phyloP scores from a whole-genome alignment of 176 grass and related monocot genomes.

The Raddia guianensis region DNA sequence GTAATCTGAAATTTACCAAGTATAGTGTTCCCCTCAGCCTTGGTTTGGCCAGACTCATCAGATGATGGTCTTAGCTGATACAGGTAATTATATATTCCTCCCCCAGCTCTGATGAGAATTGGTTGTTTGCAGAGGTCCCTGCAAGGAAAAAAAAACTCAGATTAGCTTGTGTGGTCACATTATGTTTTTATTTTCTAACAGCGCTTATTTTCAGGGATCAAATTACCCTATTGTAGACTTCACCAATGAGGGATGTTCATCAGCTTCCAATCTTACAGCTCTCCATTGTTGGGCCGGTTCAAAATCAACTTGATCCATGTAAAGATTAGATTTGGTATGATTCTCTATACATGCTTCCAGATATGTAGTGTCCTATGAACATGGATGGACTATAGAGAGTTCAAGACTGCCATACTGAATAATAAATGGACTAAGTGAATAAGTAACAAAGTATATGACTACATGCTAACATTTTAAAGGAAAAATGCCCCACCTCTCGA shows the following conservation, averaged over 20 bases:
- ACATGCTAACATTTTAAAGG: conserved; percentile 17
- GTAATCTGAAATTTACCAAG: conserved; percentile 99
- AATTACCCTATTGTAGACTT: conserved; percentile 70
- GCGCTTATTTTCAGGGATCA: conserved; percentile 13
- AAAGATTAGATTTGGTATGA: conserved; percentile 96
- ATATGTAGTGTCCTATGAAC: conserved; percentile 83
- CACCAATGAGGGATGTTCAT: conserved; percentile 61
- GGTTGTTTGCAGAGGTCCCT: conserved; percentile 81
- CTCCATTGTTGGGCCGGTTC: conserved; percentile 90
- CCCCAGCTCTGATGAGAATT: conserved; percentile 82
- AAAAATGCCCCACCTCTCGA: conserved; percentile 21
- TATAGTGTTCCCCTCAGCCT: conserved; percentile 68
- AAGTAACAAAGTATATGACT: conserved; percentile 20
- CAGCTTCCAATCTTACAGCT: conserved; percentile 81
- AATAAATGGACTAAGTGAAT: conserved; percentile 22
- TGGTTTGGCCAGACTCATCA: conserved; percentile 62
- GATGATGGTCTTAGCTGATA: conserved; percentile 68
- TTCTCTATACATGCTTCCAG: conserved; percentile 99
- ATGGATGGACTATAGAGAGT: conserved; percentile 41
- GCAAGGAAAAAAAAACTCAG: conserved; percentile 29
- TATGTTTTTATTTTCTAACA: background rate
- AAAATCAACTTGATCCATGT: conserved; percentile 99
- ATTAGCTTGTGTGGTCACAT: conserved; percentile 3
- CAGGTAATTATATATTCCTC: conserved; percentile 97
- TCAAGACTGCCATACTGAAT: conserved; percentile 42